Percentiles rank a stretch among this genome's conserved stretches.
Conservation (phyloP, 768 basidiomycete species). For the Tulasnella sp. region DNA sequence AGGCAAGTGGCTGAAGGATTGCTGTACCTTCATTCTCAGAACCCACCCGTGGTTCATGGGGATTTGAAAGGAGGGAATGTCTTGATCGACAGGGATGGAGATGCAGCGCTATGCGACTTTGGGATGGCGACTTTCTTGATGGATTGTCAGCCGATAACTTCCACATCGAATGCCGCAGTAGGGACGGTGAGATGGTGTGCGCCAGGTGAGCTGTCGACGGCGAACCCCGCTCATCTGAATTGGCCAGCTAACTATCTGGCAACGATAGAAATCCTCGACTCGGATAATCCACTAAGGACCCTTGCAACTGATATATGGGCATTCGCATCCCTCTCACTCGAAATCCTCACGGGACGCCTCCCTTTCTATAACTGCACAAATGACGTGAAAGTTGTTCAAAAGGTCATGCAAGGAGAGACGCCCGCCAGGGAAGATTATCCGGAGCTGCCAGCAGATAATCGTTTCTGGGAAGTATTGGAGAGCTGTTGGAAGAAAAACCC, state of each 20-base stretch:
- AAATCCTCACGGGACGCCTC: constrained; percentile 24
- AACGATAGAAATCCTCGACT: not conserved
- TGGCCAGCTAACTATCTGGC: not conserved
- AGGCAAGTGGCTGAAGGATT: constrained; percentile 26
- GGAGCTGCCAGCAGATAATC: constrained; percentile 21
- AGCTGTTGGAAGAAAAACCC: constrained; percentile 24
- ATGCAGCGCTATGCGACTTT: constrained; percentile 22
- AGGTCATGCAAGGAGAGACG: not conserved
- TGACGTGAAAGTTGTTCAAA: constrained; percentile 12
- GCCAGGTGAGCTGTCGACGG: constrained; percentile 16
- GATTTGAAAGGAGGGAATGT: constrained; percentile 29
- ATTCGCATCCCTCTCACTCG: constrained; percentile 20
- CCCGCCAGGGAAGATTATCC: constrained; percentile 24
- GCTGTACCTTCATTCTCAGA: constrained; percentile 21
- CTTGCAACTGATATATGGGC: constrained; percentile 27
- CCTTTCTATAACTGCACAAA: constrained; percentile 25
- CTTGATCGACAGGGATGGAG: not conserved
- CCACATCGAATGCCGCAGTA: not conserved
- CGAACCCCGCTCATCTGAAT: not conserved
- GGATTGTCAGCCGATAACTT: not conserved
- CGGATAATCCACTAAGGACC: not conserved
- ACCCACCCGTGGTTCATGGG: constrained; percentile 23
- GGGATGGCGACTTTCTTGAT: constrained; percentile 18
- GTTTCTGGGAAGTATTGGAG: constrained; percentile 26
- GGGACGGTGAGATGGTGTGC: constrained; percentile 28